phyloP scores from a whole-genome alignment of 176 grass and related monocot species.

The Phyllostachys edulis region DNA sequence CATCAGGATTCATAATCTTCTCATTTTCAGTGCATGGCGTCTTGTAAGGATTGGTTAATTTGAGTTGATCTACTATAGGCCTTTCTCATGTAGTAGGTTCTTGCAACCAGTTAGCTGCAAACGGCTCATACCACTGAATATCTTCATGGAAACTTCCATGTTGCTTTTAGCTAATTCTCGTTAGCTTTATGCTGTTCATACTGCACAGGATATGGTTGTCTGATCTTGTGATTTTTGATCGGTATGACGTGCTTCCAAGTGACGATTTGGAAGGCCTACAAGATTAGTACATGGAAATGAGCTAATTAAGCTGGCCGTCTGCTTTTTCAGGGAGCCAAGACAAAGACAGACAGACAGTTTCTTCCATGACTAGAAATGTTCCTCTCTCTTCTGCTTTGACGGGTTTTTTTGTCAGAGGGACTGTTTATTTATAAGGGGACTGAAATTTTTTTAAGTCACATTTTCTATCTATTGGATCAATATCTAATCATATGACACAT shows the following conservation, averaged over 20 bases:
- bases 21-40: background rate
- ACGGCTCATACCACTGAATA: background rate
- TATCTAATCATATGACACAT: too few relatives aligned
- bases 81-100: background rate
- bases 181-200: background rate
- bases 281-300: background rate
- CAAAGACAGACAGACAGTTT: background rate
- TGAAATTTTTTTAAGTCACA: too few relatives aligned
- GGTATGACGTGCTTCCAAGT: background rate
- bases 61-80: too few relatives aligned
- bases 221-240: background rate
- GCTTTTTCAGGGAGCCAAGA: background rate
- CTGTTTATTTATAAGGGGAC: too few relatives aligned
- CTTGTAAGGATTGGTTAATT: constrained; percentile 7
- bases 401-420: too few relatives aligned
- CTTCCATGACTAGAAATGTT: background rate
- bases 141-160: background rate
- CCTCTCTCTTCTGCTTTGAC: too few relatives aligned
- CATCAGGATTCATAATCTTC: constrained; percentile 7
- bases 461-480: too few relatives aligned
- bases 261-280: background rate
- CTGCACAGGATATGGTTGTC: background rate
- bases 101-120: background rate
- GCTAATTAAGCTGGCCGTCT: background rate
- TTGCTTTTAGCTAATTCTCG: background rate